Conservation (phyloP, 2,329 filamentous ascomycete species). For the Penicillium sp. region DNA sequence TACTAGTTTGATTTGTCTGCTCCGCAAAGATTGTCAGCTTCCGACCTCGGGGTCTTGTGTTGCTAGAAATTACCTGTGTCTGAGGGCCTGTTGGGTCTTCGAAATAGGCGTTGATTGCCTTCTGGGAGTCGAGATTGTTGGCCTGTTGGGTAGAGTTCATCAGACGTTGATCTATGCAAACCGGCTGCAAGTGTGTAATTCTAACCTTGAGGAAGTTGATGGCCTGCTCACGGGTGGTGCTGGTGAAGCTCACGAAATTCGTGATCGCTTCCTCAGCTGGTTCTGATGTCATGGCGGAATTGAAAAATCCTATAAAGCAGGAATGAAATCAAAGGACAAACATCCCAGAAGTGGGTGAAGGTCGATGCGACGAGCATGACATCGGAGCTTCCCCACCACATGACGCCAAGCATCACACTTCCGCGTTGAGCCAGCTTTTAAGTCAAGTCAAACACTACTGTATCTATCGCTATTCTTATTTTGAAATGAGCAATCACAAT, state of each 20-base stretch:
- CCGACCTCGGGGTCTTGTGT: not conserved
- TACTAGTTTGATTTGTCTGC: conserved; percentile 22
- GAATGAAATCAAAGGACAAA: conserved; percentile 2
- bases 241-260: conserved; percentile 40
- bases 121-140: conserved; percentile 41
- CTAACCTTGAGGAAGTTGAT: conserved; percentile 39
- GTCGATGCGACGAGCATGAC: conserved; percentile 1
- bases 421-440: too few species aligned
- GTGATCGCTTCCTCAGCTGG: conserved; percentile 38
- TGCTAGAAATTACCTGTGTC: conserved; percentile 24
- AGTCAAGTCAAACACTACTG: too few species aligned
- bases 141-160: conserved; percentile 32
- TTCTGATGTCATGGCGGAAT: conserved; percentile 31
- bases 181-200: not conserved
- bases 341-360: conserved; percentile 2
- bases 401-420: conserved; percentile 23
- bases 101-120: conserved; percentile 46
- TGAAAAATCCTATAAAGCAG: not conserved
- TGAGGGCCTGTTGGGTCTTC: conserved; percentile 39
- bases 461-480: too few species aligned
- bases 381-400: conserved; percentile 23
- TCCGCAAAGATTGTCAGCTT: conserved; percentile 6
- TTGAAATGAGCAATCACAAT: not conserved
- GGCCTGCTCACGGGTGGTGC: conserved; percentile 37
- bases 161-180: not conserved